Evolutionary conservation across 352 stramenopile species (phyloP).

Genomic region (Elongisporangium anandrum): DNA sequence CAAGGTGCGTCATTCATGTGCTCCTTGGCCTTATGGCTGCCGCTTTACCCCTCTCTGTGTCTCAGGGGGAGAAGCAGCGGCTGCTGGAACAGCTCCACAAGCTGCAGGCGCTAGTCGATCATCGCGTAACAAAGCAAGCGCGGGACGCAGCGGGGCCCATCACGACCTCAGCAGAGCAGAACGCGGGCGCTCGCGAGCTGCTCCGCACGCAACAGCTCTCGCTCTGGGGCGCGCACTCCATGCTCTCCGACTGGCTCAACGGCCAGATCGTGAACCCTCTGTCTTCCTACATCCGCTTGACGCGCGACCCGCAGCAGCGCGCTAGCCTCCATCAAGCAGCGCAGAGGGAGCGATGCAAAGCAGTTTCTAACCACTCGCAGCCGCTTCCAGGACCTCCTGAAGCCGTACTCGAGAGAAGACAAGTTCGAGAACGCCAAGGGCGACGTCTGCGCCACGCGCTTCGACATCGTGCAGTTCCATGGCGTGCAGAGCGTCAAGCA

Average conservation of each 20-base stretch:
- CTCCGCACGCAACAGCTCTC: not conserved
- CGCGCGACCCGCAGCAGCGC: constrained; percentile 19
- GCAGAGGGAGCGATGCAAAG: constrained; percentile 21
- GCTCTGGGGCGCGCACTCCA: not conserved
- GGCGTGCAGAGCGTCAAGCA: constrained; percentile 27
- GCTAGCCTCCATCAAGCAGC: constrained; percentile 21
- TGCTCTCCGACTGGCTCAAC: not conserved
- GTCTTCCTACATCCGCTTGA: not conserved
- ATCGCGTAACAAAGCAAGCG: not conserved
- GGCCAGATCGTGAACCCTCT: not conserved
- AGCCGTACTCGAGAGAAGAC: constrained; percentile 19
- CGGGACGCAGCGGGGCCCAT: not conserved
- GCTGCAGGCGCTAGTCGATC: constrained; percentile 6
- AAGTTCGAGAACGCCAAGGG: constrained; percentile 14
- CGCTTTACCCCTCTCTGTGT: not conserved
- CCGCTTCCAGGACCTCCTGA: constrained; percentile 14
- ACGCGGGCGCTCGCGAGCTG: not conserved
- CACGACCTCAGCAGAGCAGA: not conserved
- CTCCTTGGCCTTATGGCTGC: not conserved
- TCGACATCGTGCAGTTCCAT: constrained; percentile 48
- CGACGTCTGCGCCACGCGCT: constrained; percentile 25
- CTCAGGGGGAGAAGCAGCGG: constrained; percentile 2
- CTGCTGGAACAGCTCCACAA: constrained; percentile 11
- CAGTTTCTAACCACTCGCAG: constrained; percentile 17
- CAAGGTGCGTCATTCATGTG: not conserved